These are phyloP conservation scores for Patellaria atrata DNA, from an alignment of 495 filamentous ascomycete genomes.

Conservation along the genomic window DNA sequence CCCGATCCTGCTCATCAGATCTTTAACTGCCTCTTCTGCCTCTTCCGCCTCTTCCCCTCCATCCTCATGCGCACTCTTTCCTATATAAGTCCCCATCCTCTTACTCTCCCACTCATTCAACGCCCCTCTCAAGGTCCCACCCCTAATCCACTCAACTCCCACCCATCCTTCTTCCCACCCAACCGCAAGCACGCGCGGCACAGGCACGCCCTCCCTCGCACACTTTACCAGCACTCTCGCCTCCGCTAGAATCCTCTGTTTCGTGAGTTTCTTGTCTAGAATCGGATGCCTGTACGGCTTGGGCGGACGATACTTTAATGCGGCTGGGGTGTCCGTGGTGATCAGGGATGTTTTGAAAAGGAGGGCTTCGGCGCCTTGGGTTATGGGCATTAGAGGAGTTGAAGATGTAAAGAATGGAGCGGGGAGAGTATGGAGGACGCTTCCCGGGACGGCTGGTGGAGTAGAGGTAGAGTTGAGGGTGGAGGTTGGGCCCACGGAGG, in stretches of 20 bases:
- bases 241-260: slow-evolving; percentile 72
- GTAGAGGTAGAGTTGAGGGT: too few species aligned
- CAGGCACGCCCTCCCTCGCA: slow-evolving; percentile 56
- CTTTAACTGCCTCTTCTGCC: slow-evolving; percentile 33
- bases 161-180: slow-evolving; percentile 69
- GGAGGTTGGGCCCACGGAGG: too few species aligned
- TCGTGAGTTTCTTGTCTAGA: slow-evolving; percentile 77
- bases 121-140: slow-evolving; percentile 48
- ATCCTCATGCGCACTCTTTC: slow-evolving; percentile 17
- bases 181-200: slow-evolving; percentile 61
- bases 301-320: slow-evolving; percentile 83
- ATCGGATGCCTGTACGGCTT: slow-evolving; percentile 87
- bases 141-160: slow-evolving; percentile 80
- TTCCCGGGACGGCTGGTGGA: too few species aligned
- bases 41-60: slow-evolving; percentile 20
- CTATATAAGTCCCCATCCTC: slow-evolving; percentile 19
- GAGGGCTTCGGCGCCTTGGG: slow-evolving; percentile 90
- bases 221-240: slow-evolving; percentile 69
- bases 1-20: slow-evolving; percentile 60
- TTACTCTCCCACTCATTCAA: slow-evolving; percentile 53
- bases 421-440: slow-evolving; percentile 38
- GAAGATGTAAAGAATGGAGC: slow-evolving; percentile 45
- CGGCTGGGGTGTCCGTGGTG: slow-evolving; percentile 48
- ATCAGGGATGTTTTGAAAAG: slow-evolving; percentile 82
- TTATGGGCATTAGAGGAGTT: slow-evolving; percentile 47